A percentile compares a stretch with the other conserved stretches of the same genome.
Evolutionary conservation across 352 stramenopile genomes (phyloP).

Genomic region (Pythium phragmitis): DNA sequence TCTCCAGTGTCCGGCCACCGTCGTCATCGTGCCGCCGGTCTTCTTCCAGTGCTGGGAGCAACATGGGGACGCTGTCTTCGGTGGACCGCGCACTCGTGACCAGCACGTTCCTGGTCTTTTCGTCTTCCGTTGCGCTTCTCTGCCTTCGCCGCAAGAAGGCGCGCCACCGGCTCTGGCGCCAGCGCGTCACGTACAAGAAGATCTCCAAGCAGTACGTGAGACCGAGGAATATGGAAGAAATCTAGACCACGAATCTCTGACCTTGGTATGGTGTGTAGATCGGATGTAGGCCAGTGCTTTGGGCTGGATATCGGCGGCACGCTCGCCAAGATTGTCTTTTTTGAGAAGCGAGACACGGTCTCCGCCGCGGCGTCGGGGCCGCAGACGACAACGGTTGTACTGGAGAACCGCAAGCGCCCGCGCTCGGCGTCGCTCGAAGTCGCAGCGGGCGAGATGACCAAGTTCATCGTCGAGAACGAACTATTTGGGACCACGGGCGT

Average conservation of each 20-base stretch:
- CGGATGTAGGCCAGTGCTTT: conserved; percentile 82
- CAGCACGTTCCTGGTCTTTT: conserved; percentile 74
- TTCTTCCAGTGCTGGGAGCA: conserved; percentile 8
- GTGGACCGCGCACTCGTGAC: conserved; percentile 43
- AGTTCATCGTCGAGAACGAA: conserved; percentile 83
- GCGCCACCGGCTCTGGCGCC: conserved; percentile 64
- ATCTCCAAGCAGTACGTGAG: conserved; percentile 72
- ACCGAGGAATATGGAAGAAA: background rate
- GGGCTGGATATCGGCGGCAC: conserved; percentile 89
- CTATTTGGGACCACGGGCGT: conserved; percentile 80
- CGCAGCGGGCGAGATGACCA: conserved; percentile 78
- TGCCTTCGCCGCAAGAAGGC: conserved; percentile 67
- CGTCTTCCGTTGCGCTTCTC: conserved; percentile 58
- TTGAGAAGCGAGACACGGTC: conserved; percentile 70
- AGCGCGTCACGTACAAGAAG: conserved; percentile 83
- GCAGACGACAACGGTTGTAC: background rate
- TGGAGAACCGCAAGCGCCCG: conserved; percentile 51
- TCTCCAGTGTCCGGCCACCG: background rate
- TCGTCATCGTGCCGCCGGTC: conserved; percentile 4
- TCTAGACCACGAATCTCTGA: background rate
- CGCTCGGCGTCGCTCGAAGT: conserved; percentile 78
- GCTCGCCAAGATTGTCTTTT: conserved; percentile 95
- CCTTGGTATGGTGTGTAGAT: conserved; percentile 38
- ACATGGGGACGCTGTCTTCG: conserved; percentile 10
- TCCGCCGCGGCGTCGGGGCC: background rate